These are phyloP conservation scores for Alternaria ventricosa DNA, from an alignment of 2,329 filamentous ascomycete genomes.

Conservation along the genomic window DNA sequence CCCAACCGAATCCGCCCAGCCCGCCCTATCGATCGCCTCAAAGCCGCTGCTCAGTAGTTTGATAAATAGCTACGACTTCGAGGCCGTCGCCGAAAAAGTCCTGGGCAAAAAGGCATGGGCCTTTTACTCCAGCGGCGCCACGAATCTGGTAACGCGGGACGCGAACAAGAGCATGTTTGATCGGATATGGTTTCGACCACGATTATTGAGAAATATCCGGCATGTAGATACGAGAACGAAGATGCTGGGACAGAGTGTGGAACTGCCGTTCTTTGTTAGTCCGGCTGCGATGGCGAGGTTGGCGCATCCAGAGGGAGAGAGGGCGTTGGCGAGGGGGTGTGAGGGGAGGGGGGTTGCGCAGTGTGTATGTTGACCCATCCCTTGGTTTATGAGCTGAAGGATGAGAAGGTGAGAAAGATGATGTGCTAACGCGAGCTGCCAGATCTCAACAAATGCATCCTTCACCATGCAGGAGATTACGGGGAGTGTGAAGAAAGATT, in stretches of 20 bases:
- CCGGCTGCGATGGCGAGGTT: slow-evolving; percentile 39
- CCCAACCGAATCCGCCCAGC: not conserved
- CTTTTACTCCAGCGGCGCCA: slow-evolving; percentile 59
- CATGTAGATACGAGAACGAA: slow-evolving; percentile 17
- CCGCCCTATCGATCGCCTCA: not conserved
- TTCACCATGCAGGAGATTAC: slow-evolving; percentile 33
- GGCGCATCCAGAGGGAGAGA: slow-evolving; percentile 39
- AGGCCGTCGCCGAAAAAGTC: slow-evolving; percentile 48
- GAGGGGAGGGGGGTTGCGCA: slow-evolving; percentile 35
- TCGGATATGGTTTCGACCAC: slow-evolving; percentile 57
- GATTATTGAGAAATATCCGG: slow-evolving; percentile 52
- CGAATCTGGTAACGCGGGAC: slow-evolving; percentile 56
- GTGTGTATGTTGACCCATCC: slow-evolving; percentile 29
- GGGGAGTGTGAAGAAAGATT: not conserved
- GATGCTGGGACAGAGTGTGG: slow-evolving; percentile 27
- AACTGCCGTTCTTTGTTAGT: slow-evolving; percentile 38
- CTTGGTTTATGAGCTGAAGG: not conserved
- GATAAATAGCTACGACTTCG: slow-evolving; percentile 54
- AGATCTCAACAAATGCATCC: slow-evolving; percentile 20
- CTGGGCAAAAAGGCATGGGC: slow-evolving; percentile 51
- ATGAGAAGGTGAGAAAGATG: not conserved
- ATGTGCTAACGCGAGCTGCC: not conserved
- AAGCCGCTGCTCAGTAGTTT: slow-evolving; percentile 50
- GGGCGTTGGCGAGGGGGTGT: slow-evolving; percentile 35
- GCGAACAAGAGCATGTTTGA: slow-evolving; percentile 53